Base-by-base conservation (phyloP, 2,329 filamentous ascomycete species). In the Aspergillus novofumigatus region DNA sequence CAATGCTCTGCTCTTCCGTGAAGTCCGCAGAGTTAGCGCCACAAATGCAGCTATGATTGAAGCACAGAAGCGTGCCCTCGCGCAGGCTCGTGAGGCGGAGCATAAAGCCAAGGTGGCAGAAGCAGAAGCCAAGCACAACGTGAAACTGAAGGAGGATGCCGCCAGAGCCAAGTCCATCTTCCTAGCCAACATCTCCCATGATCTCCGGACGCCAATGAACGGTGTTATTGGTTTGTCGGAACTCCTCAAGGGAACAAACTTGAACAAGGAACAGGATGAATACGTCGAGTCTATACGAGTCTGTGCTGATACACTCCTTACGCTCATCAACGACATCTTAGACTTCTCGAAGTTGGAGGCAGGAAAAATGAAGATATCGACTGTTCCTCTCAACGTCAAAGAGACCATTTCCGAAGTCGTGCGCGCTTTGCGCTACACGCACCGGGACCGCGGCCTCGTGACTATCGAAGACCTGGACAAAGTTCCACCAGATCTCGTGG, bases 181-280 rank as follows among this genome's bases (percentile, higher is more conserved):
- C 77, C 95, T 99, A 61, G 94, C 94, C 20, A 97, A 97, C 67
- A 96, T 97, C 52, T 86, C 83, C 1, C 86, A 89, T 64, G 86
- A 97, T 72, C 81, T 99, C 38, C 95, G 96, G 70, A 99, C 94
- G 1, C 94, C 94, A 0, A 81, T 97, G 56, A 97, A 97, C 69
- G 94, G 93, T 11, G 97, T 97, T 51, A 81, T 99, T 67, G 94
- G 94, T 35, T 83, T 86, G 74, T 84, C 81, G 2, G 84, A 87
- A 64, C 72, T 87, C 47, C 76, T 87, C 23, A 86, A 86, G 64
- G 78, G 78, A 7, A 86, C 83, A 9, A 72, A 70, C 5, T 64
- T 87, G 41, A 81, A 80, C 58, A 75, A 75, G 21, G 83, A 87
- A 67, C 84, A 87, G 65, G 80, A 83, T 62, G 81, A 82, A 62